phyloP scores from a whole-genome alignment of 306 rosid genomes.

The Sphenostylis stenocarpa region DNA sequence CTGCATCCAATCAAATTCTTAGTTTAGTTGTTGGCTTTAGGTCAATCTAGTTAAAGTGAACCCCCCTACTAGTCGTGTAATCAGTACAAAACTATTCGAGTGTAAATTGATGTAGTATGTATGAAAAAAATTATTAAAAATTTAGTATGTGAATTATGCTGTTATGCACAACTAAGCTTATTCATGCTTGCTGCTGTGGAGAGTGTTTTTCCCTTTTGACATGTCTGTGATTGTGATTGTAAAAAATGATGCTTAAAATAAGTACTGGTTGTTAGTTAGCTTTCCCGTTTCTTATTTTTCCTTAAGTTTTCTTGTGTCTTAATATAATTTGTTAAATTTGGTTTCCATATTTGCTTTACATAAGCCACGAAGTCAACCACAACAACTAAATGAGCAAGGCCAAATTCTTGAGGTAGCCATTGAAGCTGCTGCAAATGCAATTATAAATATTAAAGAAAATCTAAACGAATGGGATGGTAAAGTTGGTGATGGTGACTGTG shows the following conservation, averaged over 20 bases:
- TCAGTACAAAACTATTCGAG: too few species aligned
- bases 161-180: neutral
- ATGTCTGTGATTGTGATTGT: too few species aligned
- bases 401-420: constrained; percentile 72
- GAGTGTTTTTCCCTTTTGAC: too few species aligned
- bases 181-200: neutral
- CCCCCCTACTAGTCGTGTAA: neutral
- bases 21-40: neutral
- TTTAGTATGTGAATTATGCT: too few species aligned
- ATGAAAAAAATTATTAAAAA: too few species aligned
- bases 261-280: neutral
- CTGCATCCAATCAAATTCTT: neutral
- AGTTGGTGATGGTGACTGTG: constrained; percentile 99
- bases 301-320: neutral
- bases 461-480: constrained; percentile 94
- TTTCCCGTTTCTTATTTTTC: neutral
- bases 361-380: constrained; percentile 65
- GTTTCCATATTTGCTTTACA: constrained; percentile 31
- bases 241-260: neutral
- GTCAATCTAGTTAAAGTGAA: neutral
- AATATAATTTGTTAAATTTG: constrained; percentile 23
- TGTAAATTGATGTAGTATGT: too few species aligned
- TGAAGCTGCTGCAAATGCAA: constrained; percentile 82
- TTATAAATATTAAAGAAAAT: constrained; percentile 54
- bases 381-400: constrained; percentile 72